phyloP scores from a whole-genome alignment of 1,284 basidiomycete genomes.

The Xanthoconium separans region DNA sequence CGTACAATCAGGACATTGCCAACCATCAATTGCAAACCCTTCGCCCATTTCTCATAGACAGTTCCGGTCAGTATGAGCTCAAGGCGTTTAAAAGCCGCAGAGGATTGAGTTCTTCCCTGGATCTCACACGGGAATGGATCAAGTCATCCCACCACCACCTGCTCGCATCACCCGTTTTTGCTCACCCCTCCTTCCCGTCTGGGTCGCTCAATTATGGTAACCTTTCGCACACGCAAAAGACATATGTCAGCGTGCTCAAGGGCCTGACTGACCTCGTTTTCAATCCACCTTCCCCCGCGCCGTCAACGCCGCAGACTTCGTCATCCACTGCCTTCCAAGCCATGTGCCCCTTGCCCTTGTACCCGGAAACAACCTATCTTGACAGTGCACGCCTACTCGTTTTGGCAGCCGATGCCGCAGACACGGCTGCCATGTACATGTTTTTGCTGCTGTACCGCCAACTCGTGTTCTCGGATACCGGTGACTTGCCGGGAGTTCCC shows the following conservation, averaged over 20 bases:
- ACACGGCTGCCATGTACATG: constrained; percentile 78
- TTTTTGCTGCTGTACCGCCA: constrained; percentile 80
- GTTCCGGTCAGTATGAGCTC: constrained; percentile 80
- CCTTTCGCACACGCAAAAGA: constrained; percentile 52
- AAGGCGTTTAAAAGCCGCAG: constrained; percentile 68
- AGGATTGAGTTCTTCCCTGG: constrained; percentile 49
- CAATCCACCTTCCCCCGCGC: constrained; percentile 47
- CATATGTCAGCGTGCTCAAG: constrained; percentile 57
- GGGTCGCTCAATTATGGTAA: constrained; percentile 40
- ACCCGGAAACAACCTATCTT: constrained; percentile 85
- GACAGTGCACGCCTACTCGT: constrained; percentile 74
- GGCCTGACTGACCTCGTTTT: constrained; percentile 75
- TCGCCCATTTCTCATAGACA: constrained; percentile 80
- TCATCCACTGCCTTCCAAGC: constrained; percentile 35
- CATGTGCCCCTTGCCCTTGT: constrained; percentile 41
- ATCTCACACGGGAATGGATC: constrained; percentile 67
- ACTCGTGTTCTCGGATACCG: constrained; percentile 50
- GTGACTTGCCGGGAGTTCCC: constrained; percentile 19
- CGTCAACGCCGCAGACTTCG: constrained; percentile 24
- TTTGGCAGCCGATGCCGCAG: constrained; percentile 72
- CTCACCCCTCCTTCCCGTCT: constrained; percentile 42
- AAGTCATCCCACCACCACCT: constrained; percentile 41
- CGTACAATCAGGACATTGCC: constrained; percentile 75
- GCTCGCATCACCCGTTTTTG: constrained; percentile 37
- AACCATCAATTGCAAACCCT: constrained; percentile 92